phyloP scores from a whole-genome alignment of 192 early-diverging fungal species.

The Blastocladiella britannica region DNA sequence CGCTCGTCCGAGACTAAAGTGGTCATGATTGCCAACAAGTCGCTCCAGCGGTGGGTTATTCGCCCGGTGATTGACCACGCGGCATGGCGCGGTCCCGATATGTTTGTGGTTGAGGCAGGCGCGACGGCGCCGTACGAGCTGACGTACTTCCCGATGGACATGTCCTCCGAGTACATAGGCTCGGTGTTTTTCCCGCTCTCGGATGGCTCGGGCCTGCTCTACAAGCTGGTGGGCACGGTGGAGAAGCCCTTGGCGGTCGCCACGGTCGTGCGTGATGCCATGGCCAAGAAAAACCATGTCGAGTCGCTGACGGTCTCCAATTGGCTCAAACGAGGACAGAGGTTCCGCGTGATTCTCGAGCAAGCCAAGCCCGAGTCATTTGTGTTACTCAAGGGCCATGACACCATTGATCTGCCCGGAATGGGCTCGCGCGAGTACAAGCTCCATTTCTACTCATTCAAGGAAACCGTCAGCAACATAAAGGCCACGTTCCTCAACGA shows the following conservation, averaged over 20 bases:
- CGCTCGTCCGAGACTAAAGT: conserved; percentile 27
- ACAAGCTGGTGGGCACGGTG: conserved; percentile 30
- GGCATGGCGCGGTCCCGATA: conserved; percentile 26
- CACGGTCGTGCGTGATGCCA: conserved; percentile 27
- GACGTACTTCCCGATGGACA: conserved; percentile 25
- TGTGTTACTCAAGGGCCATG: conserved; percentile 31
- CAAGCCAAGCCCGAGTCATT: conserved; percentile 29
- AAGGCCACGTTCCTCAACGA: conserved; percentile 39
- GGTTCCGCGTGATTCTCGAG: conserved; percentile 26
- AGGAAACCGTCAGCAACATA: conserved; percentile 24
- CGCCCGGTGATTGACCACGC: conserved; percentile 38
- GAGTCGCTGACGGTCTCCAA: conserved; percentile 26
- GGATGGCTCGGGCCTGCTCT: conserved; percentile 34
- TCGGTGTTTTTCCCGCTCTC: conserved; percentile 39
- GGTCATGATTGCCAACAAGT: conserved; percentile 26
- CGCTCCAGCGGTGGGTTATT: conserved; percentile 22
- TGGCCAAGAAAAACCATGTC: conserved; percentile 30
- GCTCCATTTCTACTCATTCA: conserved; percentile 33
- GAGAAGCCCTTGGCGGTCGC: conserved; percentile 28
- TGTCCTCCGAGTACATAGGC: conserved; percentile 27
- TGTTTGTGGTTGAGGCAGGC: conserved; percentile 29
- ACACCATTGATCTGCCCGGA: conserved; percentile 32
- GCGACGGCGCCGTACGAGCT: conserved; percentile 32
- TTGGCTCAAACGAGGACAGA: conserved; percentile 32
- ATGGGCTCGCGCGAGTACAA: conserved; percentile 30